Base-by-base conservation (phyloP, 495 filamentous ascomycete genomes). In the Podospora sp. region DNA sequence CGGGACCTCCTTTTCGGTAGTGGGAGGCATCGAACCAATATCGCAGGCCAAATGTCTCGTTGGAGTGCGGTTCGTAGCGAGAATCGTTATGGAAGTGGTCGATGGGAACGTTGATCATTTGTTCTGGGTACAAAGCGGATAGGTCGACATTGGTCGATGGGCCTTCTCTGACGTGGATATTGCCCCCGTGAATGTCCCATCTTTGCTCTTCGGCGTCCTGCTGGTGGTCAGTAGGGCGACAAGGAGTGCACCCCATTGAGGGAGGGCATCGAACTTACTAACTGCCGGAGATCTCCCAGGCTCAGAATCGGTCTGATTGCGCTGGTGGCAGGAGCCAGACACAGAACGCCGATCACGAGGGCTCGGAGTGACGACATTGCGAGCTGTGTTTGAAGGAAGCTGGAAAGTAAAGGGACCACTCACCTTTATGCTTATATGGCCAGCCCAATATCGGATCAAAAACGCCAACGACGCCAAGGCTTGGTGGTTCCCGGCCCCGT, bases 41-140 rank as follows among this genome's bases (percentile, higher is more conserved):
- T 9, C 89, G 87, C 21, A 90, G 80, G 50, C 82, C 71, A 71
- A 90, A 91, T 1, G 74, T 82, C 27, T 67, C 86, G 62, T 85
- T 73, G 50, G 79, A 81, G 75, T 92, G 89, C n/a, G 90, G 89
- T 71, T 85, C 88, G 71, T 92, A 92, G 53, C 76, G 74, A 9
- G 86, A 82, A 65, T 90, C 86, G 74, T 91, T 90, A 76, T 87
- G 88, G 80, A 91, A 93, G 70, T 92, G 89, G 76, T 93, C 90
- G 36, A 92, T 79, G 22, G 90, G 90, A 1, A 88, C 86, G 6
- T 85, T 83, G 69, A 93, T 75, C 70, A 87, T 88, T 77, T 88
- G 81, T 16, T 74, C 66, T 52, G 69, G 73, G 52, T 77, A 77
- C 24, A 71, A 51, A 4, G 57, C 22, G 6, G 67, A 33, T 2